A percentile compares a stretch with the other conserved stretches of the same genome.
These are phyloP conservation scores for Penicillium mononematosum DNA, from an alignment of 495 filamentous ascomycete genomes.

Conservation along the genomic window DNA sequence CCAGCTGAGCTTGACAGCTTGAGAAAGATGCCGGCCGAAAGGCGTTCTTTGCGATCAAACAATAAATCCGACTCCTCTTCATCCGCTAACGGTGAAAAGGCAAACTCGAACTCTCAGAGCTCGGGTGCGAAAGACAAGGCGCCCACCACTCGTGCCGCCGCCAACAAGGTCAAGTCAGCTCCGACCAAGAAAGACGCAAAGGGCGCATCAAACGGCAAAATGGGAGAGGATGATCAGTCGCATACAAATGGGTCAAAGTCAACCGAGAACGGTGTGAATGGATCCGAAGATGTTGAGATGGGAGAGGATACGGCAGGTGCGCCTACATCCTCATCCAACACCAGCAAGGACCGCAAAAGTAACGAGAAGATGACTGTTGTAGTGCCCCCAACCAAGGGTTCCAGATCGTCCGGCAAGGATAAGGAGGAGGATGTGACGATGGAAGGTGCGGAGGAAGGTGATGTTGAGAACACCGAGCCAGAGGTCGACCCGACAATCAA, in stretches of 20 bases:
- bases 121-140: constrained; percentile 51
- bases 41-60: constrained; percentile 57
- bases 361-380: constrained; percentile 85
- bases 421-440: constrained; percentile 73
- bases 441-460: constrained; percentile 60
- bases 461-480: constrained; percentile 51
- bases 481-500: constrained; percentile 61
- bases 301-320: constrained; percentile 66
- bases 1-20: constrained; percentile 40
- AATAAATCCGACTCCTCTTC: constrained; percentile 55
- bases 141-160: constrained; percentile 44
- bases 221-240: constrained; percentile 60
- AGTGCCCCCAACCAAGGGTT: constrained; percentile 73
- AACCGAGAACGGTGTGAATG: constrained; percentile 71
- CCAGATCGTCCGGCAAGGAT: constrained; percentile 64
- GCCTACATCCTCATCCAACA: constrained; percentile 52
- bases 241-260: constrained; percentile 70
- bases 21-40: constrained; percentile 55
- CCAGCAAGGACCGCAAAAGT: constrained; percentile 69
- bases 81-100: constrained; percentile 58
- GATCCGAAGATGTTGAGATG: constrained; percentile 79
- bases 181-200: constrained; percentile 54
- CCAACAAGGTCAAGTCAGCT: constrained; percentile 50
- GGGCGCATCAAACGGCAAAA: constrained; percentile 45
- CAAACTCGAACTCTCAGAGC: constrained; percentile 51